These are phyloP conservation scores for Taiozyma sp. DNA, from an alignment of 1,139 yeast genomes.

Conservation along the genomic window DNA sequence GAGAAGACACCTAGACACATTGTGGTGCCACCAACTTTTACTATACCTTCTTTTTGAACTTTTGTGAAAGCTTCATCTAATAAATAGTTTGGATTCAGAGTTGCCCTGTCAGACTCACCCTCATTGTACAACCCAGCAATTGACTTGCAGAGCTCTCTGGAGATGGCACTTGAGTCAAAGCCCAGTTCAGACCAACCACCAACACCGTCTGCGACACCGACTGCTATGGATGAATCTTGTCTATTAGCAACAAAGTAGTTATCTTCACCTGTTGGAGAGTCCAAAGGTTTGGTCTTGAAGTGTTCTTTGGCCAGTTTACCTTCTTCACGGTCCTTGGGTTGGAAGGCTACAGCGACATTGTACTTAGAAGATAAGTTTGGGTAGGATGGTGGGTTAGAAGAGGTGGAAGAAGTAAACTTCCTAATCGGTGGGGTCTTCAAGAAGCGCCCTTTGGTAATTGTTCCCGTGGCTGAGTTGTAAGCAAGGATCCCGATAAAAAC, in stretches of 20 bases:
- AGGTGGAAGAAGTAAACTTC: slow-evolving; percentile 5
- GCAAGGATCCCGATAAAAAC: slow-evolving; percentile 14
- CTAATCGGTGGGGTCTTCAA: neutral
- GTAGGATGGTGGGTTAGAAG: slow-evolving; percentile 4
- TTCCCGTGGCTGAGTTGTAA: slow-evolving; percentile 15
- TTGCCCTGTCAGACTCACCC: slow-evolving; percentile 7
- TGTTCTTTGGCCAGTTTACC: slow-evolving; percentile 28
- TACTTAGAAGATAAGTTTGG: slow-evolving; percentile 31
- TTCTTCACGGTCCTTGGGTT: slow-evolving; percentile 63
- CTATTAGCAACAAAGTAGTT: slow-evolving; percentile 55
- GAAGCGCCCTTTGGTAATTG: neutral
- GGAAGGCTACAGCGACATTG: slow-evolving; percentile 62
- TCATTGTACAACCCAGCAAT: slow-evolving; percentile 26
- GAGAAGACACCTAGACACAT: slow-evolving; percentile 78
- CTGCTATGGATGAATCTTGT: slow-evolving; percentile 39
- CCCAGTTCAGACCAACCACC: slow-evolving; percentile 98
- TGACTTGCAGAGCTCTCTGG: slow-evolving; percentile 57
- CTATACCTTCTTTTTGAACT: slow-evolving; percentile 49
- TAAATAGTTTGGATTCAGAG: slow-evolving; percentile 41
- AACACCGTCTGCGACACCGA: slow-evolving; percentile 96
- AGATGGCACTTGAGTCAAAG: slow-evolving; percentile 78
- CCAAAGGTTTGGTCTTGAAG: slow-evolving; percentile 23
- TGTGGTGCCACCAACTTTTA: slow-evolving; percentile 91
- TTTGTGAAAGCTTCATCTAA: slow-evolving; percentile 49
- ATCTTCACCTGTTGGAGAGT: slow-evolving; percentile 82